A percentile compares a stretch with the other conserved stretches of the same genome.
Conservation (phyloP, 306 rosid genomes). For the Mimosa bimucronata region DNA sequence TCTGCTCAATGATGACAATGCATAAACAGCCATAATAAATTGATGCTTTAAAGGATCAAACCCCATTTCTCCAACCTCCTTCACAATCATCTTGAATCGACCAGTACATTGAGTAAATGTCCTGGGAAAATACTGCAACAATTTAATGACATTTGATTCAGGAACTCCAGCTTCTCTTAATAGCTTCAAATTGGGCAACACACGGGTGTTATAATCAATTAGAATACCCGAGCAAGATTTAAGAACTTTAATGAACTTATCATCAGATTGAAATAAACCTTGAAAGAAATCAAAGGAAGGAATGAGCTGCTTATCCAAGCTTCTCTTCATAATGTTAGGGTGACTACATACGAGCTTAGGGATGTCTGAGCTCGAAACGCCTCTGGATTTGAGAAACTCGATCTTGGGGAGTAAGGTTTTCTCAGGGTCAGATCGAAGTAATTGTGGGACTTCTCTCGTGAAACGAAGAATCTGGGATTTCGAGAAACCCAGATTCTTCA, state of each 20-base stretch:
- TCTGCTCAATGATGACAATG: neutral
- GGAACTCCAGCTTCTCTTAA: slow-evolving; percentile 31
- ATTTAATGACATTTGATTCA: slow-evolving; percentile 14
- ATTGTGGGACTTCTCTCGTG: neutral
- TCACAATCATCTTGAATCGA: neutral
- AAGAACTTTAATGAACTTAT: neutral
- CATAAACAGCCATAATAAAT: neutral
- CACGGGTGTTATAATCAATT: neutral
- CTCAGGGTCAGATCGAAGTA: neutral
- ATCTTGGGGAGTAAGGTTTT: neutral
- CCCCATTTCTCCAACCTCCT: neutral
- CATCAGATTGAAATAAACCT: neutral
- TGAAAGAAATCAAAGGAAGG: slow-evolving; percentile 15
- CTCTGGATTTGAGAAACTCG: slow-evolving; percentile 32
- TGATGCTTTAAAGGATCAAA: neutral
- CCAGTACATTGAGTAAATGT: neutral
- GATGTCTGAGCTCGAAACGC: neutral
- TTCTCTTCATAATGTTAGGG: neutral
- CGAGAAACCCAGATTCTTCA: neutral
- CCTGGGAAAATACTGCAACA: slow-evolving; percentile 27
- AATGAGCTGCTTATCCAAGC: neutral
- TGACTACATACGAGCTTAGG: neutral
- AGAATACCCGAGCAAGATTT: neutral
- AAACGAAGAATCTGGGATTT: neutral
- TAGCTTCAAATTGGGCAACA: neutral